Evolutionary conservation across 331 rosid species (phyloP), one percentile per base, ranked within the genome.

Genomic region (Quercus lobata): DNA sequence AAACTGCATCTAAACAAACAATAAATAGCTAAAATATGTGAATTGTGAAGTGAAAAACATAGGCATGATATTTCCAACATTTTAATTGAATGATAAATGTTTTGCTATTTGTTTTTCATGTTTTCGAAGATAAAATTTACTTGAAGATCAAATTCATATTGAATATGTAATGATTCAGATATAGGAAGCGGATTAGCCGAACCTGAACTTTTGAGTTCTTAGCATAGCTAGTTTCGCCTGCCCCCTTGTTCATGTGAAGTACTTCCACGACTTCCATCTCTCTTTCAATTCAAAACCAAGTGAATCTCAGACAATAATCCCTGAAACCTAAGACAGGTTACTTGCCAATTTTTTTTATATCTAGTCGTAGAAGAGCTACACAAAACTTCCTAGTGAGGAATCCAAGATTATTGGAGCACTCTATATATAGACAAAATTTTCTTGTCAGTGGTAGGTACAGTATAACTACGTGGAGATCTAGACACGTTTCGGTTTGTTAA

Each of bases 161-260:
- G 32, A 58, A 71, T 7, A 6, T 4, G 70, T n/a, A 57, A 34
- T 30, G 54, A n/a, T 9, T 21, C 12, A 41, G 34, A 19, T 21
- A 7, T 6, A 34, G 44, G 41, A 66, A 41, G 24, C 27, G 44
- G 27, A 71, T 24, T 41, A 69, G 21, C 27, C 17, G 25, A 57
- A 90, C 94, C 92, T 90, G 97, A 75, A 89, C 74, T 0, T 41
- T 14, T 7, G 90, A 88, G 83, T 91, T 91, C 82, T 76, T 79
- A 21, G 90, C 90, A 58, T 91, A 89, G 83, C 97, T 91, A 24
- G 83, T 80, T 21, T 76, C 86, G 1, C 90, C 93, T 1, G 8
- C 81, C 12, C 93, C 94, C 71, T 85, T 86, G 89, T 89, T 91
- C 97, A 91, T 89, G 84, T 80, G 88, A 34, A 89, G 83, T 5